A percentile compares a stretch with the other conserved stretches of the same genome.
Evolutionary conservation across 139 green algal species (phyloP).

Genomic region (Chlamydomonas sp.): DNA sequence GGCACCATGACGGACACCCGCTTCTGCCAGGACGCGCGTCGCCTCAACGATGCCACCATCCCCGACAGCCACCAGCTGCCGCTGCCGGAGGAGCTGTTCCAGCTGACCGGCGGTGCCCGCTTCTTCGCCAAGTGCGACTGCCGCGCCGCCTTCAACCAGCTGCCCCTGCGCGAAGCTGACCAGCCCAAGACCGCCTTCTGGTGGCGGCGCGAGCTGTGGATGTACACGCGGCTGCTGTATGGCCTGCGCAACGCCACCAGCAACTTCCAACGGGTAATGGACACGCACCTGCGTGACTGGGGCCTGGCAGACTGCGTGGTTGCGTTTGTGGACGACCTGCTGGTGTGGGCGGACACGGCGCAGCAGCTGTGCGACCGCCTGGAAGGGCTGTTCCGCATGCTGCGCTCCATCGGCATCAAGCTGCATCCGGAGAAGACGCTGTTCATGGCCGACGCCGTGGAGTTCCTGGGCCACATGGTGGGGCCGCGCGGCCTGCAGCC

Average conservation of each 20-base stretch:
- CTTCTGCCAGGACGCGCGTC: slow-evolving; percentile 35
- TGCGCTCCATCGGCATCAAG: slow-evolving; percentile 26
- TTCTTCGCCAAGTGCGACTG: slow-evolving; percentile 47
- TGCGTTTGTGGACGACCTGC: slow-evolving; percentile 49
- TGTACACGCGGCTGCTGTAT: slow-evolving; percentile 33
- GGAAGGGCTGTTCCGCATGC: not conserved
- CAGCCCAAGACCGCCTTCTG: slow-evolving; percentile 32
- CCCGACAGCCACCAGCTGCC: slow-evolving; percentile 39
- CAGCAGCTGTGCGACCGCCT: slow-evolving; percentile 29
- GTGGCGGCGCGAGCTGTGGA: slow-evolving; percentile 5
- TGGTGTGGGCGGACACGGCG: not conserved
- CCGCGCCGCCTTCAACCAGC: slow-evolving; percentile 41
- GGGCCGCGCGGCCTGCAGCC: slow-evolving; percentile 17
- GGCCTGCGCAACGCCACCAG: slow-evolving; percentile 30
- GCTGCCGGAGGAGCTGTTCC: slow-evolving; percentile 39
- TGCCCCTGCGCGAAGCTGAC: slow-evolving; percentile 4
- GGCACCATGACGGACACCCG: slow-evolving; percentile 28
- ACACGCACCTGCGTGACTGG: slow-evolving; percentile 8
- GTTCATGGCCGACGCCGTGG: slow-evolving; percentile 14
- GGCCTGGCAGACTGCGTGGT: not conserved
- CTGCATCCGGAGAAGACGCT: slow-evolving; percentile 43
- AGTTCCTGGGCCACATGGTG: slow-evolving; percentile 58
- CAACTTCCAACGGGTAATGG: slow-evolving; percentile 17
- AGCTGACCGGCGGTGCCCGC: not conserved
- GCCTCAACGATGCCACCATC: slow-evolving; percentile 35